Evolutionary conservation across 495 filamentous ascomycete species (phyloP).

Genomic region (Lepidopterella palustris): DNA sequence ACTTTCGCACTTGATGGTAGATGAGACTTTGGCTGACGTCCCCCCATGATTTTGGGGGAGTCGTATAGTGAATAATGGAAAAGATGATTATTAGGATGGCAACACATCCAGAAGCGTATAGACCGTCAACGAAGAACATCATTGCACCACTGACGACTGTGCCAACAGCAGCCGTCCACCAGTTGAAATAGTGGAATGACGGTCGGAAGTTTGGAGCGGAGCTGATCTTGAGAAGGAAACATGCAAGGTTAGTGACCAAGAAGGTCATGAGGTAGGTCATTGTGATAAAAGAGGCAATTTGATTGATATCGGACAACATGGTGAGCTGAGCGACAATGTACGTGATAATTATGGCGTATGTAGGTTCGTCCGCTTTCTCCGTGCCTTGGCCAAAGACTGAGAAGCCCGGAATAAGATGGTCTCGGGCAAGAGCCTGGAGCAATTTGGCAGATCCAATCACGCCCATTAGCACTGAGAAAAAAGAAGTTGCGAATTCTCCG

Average conservation of each 20-base stretch:
- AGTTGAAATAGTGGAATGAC: constrained; percentile 82
- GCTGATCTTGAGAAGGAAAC: constrained; percentile 82
- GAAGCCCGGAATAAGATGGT: constrained; percentile 71
- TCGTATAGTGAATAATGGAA: constrained; percentile 75
- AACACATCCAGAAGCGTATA: constrained; percentile 72
- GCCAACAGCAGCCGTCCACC: constrained; percentile 71
- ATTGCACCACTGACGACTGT: constrained; percentile 66
- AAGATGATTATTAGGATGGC: constrained; percentile 69
- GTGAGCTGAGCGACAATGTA: constrained; percentile 71
- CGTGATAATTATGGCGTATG: constrained; percentile 69
- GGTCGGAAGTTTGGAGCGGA: constrained; percentile 89
- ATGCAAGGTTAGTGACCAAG: constrained; percentile 75
- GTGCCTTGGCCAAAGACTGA: constrained; percentile 71
- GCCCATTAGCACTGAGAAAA: constrained; percentile 84
- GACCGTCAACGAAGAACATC: constrained; percentile 86
- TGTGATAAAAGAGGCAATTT: constrained; percentile 79
- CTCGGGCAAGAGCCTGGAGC: constrained; percentile 74
- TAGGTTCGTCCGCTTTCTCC: constrained; percentile 66
- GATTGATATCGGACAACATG: constrained; percentile 79
- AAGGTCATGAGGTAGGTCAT: constrained; percentile 83
- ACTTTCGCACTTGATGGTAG: constrained; percentile 88
- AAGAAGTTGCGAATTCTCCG: constrained; percentile 73
- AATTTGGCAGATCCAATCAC: constrained; percentile 85
- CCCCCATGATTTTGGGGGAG: constrained; percentile 81
- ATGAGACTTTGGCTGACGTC: constrained; percentile 86